Base-by-base conservation (phyloP, 768 basidiomycete genomes). In the Candolleomyces eurysporus region DNA sequence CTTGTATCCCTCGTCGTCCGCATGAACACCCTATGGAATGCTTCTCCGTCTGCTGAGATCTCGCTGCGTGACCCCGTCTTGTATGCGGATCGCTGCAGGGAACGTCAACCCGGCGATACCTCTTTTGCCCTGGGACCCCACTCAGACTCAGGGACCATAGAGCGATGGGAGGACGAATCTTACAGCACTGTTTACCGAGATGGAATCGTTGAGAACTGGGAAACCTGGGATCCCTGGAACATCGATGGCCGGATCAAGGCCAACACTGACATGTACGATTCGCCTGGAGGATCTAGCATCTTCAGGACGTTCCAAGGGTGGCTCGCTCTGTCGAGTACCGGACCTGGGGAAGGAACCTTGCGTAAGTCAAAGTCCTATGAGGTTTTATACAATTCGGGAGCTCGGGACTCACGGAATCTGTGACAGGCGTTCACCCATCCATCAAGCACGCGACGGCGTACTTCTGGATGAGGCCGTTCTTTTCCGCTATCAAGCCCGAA, bases 31-130 rank as follows among this genome's bases (percentile, higher is more conserved):
- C 45, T 91, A 11, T 90, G 87, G 85, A 79, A 86, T 62, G 66
- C 81, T 45, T 76, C 82, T 2, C 79, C 1, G 63, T 67, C 32
- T 71, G 46, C 80, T 26, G 70, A 73, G 30, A 14, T 46, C 17
- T 46, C 45, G 6, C 45, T 46, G 5, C 64, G 72, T 10, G 84
- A 79, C 3, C 89, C 90, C 0, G 72, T 92, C n/a, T 84, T 86
- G 0, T 93, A 93, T 71, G 89, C 85, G 61, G 91, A 94, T 72
- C 81, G 91, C 6, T 74, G 92, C 11, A 81, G 90, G 2, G 89
- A 92, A 50, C 82, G 92, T 5, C 80, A 79, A 32, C 89, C 90
- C 0, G 92, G 91, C 0, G 90, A 91, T 63, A 72, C 78, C 11
- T 79, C 80, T 52, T 92, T 92, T 67, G 79, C 84, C 0, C 74